Conservation (phyloP, 2,329 filamentous ascomycete species). For the Talaromyces rugulosus region DNA sequence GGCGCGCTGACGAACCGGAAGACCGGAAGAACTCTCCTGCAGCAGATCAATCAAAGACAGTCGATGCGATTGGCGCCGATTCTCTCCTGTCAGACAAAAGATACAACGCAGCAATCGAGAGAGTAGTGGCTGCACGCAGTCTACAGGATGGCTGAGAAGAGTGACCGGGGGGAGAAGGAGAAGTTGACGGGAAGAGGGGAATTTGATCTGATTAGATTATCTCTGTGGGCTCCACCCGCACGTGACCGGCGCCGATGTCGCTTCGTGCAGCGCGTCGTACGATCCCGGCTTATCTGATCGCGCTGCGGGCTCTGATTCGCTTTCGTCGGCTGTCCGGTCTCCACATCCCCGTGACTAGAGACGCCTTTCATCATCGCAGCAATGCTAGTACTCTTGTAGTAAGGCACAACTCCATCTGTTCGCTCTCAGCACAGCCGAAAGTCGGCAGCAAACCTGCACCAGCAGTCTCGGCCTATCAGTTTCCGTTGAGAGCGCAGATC, state of each 20-base stretch:
- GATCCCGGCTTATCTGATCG: conserved; percentile 13
- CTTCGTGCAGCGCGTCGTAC: conserved; percentile 1
- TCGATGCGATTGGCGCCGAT: neutral
- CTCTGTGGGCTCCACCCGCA: neutral
- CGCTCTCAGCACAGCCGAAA: neutral
- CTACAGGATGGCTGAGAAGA: neutral
- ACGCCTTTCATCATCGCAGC: neutral
- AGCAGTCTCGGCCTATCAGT: neutral
- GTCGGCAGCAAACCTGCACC: neutral
- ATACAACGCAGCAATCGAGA: neutral
- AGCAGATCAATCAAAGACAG: neutral
- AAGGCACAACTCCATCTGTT: too few species aligned
- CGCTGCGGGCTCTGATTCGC: neutral
- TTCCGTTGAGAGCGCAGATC: neutral
- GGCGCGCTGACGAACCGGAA: neutral
- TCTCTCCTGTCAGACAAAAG: neutral
- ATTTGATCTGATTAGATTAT: conserved; percentile 15
- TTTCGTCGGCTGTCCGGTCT: neutral
- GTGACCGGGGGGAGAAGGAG: neutral
- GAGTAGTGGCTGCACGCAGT: neutral
- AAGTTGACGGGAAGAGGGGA: neutral
- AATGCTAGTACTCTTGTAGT: too few species aligned
- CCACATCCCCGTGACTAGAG: neutral
- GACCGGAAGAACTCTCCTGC: neutral
- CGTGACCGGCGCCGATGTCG: conserved; percentile 12